These are phyloP conservation scores for Neoascochyta sp. DNA, from an alignment of 2,329 filamentous ascomycete species.

Conservation along the genomic window DNA sequence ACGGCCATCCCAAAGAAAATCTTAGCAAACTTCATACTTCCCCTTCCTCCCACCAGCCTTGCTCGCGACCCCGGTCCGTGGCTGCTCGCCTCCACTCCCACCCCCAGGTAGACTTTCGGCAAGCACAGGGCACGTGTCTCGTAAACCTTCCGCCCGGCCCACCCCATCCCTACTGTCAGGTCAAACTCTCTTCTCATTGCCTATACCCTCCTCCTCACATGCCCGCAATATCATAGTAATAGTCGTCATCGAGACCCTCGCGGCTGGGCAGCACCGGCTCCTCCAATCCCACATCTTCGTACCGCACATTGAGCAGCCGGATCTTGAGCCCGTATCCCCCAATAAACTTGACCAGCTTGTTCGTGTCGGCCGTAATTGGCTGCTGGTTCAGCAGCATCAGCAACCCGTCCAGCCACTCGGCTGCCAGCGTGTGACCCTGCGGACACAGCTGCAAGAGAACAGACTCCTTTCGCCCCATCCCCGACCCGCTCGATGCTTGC, in stretches of 20 bases:
- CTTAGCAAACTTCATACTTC: too few relatives aligned
- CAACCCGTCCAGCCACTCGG: conserved; percentile 94
- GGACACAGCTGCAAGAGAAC: conserved; percentile 81
- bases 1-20: conserved; percentile 27
- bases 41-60: too few relatives aligned
- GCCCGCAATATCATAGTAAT: conserved; percentile 69
- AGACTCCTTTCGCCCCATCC: conserved; percentile 55
- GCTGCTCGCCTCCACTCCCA: too few relatives aligned
- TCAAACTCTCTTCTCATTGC: conserved; percentile 1
- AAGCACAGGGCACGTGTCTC: not conserved
- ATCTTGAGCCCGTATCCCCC: conserved; percentile 92
- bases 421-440: conserved; percentile 74
- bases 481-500: conserved; percentile 30
- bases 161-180: too few relatives aligned
- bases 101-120: conserved; percentile 6
- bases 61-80: too few relatives aligned
- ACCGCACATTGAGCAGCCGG: conserved; percentile 81
- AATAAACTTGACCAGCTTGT: conserved; percentile 80
- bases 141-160: conserved; percentile 2
- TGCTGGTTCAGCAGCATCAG: conserved; percentile 93
- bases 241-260: conserved; percentile 85
- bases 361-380: conserved; percentile 95
- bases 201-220: conserved; percentile 14
- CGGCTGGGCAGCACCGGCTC: conserved; percentile 74
- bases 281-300: conserved; percentile 70